These are phyloP conservation scores for Erigeron canadensis DNA, from an alignment of 129 eudicot species.

Conservation along the genomic window DNA sequence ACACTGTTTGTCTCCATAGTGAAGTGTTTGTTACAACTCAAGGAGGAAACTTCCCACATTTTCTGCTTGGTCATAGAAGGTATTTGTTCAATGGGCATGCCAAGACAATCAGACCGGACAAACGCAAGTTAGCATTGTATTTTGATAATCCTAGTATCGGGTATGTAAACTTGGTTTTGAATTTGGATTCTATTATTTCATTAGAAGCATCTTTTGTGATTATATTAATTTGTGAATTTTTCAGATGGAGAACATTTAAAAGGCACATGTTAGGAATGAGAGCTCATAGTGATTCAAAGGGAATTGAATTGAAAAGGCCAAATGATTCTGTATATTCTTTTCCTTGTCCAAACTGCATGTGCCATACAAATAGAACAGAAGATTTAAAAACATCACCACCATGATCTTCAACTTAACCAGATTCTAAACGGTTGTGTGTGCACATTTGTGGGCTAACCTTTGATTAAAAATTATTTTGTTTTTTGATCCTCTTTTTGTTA, in stretches of 20 bases:
- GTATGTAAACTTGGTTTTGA: constrained; percentile 37
- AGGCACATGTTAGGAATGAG: constrained; percentile 88
- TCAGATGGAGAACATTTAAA: constrained; percentile 91
- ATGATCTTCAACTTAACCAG: constrained; percentile 28
- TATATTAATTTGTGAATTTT: background rate
- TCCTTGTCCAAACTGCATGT: constrained; percentile 99
- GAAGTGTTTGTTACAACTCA: constrained; percentile 99
- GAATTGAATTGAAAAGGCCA: constrained; percentile 79
- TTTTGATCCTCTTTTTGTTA: constrained; percentile 31
- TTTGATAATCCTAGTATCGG: constrained; percentile 90
- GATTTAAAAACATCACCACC: constrained; percentile 56
- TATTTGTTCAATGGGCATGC: constrained; percentile 89
- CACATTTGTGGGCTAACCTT: constrained; percentile 26
- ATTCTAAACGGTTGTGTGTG: background rate
- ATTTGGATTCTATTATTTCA: background rate
- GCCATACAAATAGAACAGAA: constrained; percentile 70
- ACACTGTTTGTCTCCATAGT: constrained; percentile 97
- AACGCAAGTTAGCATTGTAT: constrained; percentile 75
- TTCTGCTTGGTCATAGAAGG: constrained; percentile 94
- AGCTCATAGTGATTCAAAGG: constrained; percentile 87
- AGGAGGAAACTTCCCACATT: constrained; percentile 98
- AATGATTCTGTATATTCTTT: constrained; percentile 85
- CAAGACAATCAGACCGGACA: constrained; percentile 92
- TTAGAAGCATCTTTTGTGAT: background rate
- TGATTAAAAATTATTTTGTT: constrained; percentile 61